Conservation (phyloP, 2,329 filamentous ascomycete species). For the Aspergillus sclerotialis region DNA sequence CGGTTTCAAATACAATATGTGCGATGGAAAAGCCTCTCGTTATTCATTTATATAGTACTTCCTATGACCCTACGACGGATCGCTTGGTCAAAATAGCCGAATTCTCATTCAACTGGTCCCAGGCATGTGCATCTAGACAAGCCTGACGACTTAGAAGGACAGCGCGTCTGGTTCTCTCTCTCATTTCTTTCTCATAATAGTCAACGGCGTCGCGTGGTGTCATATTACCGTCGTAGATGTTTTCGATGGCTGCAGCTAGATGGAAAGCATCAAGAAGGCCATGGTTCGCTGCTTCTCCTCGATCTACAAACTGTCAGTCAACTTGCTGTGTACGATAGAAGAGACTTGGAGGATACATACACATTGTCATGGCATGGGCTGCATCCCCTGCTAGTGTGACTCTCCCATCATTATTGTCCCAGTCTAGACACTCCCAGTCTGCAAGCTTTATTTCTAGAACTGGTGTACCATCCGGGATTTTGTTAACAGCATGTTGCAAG, state of each 20-base stretch:
- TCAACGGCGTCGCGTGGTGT: constrained; percentile 12
- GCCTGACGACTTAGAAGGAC: constrained; percentile 28
- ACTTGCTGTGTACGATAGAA: too few relatives aligned
- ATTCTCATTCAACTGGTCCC: constrained; percentile 17
- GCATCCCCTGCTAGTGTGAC: constrained; percentile 25
- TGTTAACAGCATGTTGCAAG: constrained; percentile 14
- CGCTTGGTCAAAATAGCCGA: constrained; percentile 23
- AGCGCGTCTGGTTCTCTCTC: constrained; percentile 19
- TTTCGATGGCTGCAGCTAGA: constrained; percentile 11
- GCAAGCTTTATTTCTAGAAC: constrained; percentile 22
- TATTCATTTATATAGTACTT: background rate
- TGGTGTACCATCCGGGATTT: constrained; percentile 18
- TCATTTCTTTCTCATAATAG: constrained; percentile 26
- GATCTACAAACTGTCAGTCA: constrained; percentile 8
- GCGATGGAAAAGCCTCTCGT: too few relatives aligned
- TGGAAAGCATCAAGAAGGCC: constrained; percentile 21
- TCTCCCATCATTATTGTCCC: constrained; percentile 22
- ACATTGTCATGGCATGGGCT: constrained; percentile 28
- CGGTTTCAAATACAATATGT: too few relatives aligned
- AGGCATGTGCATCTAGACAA: constrained; percentile 29
- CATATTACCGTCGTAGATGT: constrained; percentile 6
- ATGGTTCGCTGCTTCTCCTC: constrained; percentile 28
- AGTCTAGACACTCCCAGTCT: constrained; percentile 22
- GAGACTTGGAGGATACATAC: constrained; percentile 12
- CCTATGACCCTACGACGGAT: constrained; percentile 2